Base-by-base conservation (phyloP, 352 stramenopile genomes). In the Globisporangium emineosum region DNA sequence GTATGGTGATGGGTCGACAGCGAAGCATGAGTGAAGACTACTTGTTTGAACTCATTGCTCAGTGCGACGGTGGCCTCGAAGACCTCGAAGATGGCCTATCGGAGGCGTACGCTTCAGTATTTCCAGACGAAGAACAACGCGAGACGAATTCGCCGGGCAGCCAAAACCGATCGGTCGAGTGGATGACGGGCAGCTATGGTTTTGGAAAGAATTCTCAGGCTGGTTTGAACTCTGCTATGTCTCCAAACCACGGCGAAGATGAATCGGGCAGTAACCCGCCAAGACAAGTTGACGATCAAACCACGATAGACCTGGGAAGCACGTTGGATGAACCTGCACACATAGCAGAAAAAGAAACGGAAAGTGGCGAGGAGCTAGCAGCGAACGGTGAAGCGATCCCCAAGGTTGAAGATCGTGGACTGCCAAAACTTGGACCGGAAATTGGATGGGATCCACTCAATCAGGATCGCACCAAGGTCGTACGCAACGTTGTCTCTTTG, bases 401-500 rank as follows among this genome's bases (percentile, higher is more conserved):
- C 13, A 45, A 4, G 37, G 42, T 8, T 19, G 23, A 30, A 13
- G 7, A 2, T n/a, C 7, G 23, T 5, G 23, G 17, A 27, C 43
- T 32, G 1, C 53, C 62, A 10, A 40, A 15, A 0, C 43, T n/a
- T 13, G 23, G 33, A 10, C 8, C 45, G 3, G 65, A 71, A 49
- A 67, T 71, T 33, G 54, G 65, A 10, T 71, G 60, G 65, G 43
- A 71, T 47, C 67, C 67, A 6, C 62, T 73, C 1, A 49, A 30
- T 7, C 59, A 68, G 21, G 64, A 73, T 29, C 64, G 53, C 55
- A 27, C 33, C n/a, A 57, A 63, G 51, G 42, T 70, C 30, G 59
- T 73, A 3, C 63, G 43, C 35, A 73, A 70, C 42, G 67, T 70
- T 4, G 59, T 52, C 8, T 70, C 67, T 6, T 52, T 73, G 2